These are phyloP conservation scores for Hymenoscyphus repandus DNA, from an alignment of 2,329 filamentous ascomycete species.

Conservation along the genomic window DNA sequence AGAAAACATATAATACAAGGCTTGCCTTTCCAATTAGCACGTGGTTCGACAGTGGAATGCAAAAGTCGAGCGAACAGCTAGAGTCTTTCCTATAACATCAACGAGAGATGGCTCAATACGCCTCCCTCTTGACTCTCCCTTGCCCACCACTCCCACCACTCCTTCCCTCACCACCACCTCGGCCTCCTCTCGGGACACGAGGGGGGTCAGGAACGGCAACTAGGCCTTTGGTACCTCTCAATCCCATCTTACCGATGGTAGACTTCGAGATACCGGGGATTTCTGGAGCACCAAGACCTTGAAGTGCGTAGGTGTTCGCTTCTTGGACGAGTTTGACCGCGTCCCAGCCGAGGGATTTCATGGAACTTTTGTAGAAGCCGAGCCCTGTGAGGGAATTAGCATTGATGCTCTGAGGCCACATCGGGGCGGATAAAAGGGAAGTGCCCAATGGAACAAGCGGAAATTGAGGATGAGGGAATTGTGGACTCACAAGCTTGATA, in stretches of 20 bases:
- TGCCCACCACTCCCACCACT: not conserved
- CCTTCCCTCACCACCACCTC: constrained; percentile 1
- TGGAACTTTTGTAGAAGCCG: constrained; percentile 44
- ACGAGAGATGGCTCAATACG: too few species aligned
- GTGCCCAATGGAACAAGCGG: too few species aligned
- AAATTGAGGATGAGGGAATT: not conserved
- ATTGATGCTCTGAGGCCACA: too few species aligned
- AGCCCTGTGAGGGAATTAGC: constrained; percentile 32
- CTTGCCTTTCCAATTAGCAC: too few species aligned
- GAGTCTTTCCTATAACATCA: too few species aligned
- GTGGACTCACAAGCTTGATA: constrained; percentile 45
- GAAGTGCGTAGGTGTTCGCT: constrained; percentile 43
- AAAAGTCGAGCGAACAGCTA: too few species aligned
- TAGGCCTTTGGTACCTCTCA: constrained; percentile 45
- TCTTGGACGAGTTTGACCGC: constrained; percentile 37
- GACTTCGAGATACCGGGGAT: constrained; percentile 42
- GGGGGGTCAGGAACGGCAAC: constrained; percentile 36
- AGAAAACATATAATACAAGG: too few species aligned
- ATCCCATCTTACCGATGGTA: constrained; percentile 49
- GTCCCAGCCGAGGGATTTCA: constrained; percentile 36
- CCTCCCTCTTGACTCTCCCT: not conserved
- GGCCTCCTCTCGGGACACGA: constrained; percentile 18
- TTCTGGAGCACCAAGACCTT: constrained; percentile 41
- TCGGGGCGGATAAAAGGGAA: too few species aligned
- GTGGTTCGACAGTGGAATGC: too few species aligned